These are phyloP conservation scores for Fusarium acutatum DNA, from an alignment of 2,329 filamentous ascomycete genomes.

Conservation along the genomic window DNA sequence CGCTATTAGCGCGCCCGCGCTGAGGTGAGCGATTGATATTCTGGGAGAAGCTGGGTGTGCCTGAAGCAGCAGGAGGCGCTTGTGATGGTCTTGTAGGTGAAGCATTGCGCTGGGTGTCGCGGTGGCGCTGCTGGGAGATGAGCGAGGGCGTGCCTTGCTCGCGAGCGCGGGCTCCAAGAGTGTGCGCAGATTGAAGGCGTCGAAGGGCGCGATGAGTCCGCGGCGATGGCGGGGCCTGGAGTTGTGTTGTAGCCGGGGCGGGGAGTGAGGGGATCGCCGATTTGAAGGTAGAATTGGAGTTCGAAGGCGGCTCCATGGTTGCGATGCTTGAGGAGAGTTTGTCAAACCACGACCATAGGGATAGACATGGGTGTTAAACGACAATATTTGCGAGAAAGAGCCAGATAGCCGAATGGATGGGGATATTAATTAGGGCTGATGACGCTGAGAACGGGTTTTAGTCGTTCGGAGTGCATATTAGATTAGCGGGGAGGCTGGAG, in stretches of 20 bases:
- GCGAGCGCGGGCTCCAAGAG: conserved; percentile 67
- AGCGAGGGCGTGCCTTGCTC: conserved; percentile 61
- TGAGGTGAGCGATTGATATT: conserved; percentile 54
- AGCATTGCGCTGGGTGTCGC: conserved; percentile 51
- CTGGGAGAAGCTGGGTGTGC: conserved; percentile 15
- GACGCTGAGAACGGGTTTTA: conserved; percentile 1
- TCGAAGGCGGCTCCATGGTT: conserved; percentile 33
- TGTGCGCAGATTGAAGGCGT: conserved; percentile 79
- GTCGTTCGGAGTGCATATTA: neutral
- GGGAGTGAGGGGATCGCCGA: conserved; percentile 37
- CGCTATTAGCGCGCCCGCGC: conserved; percentile 76
- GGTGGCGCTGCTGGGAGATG: conserved; percentile 70
- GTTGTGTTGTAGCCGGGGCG: conserved; percentile 50
- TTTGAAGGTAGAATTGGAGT: conserved; percentile 21
- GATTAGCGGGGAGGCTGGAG: conserved; percentile 32
- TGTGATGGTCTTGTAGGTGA: conserved; percentile 44
- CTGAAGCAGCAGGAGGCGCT: conserved; percentile 1
- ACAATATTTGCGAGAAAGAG: neutral
- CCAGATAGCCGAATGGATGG: neutral
- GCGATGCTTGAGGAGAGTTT: neutral
- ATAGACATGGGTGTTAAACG: neutral
- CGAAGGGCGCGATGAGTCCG: conserved; percentile 73
- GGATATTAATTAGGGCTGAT: conserved; percentile 11
- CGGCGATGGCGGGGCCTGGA: conserved; percentile 67
- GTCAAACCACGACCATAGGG: neutral